Evolutionary conservation across 306 rosid species (phyloP).

Genomic region (Acacia confusa): DNA sequence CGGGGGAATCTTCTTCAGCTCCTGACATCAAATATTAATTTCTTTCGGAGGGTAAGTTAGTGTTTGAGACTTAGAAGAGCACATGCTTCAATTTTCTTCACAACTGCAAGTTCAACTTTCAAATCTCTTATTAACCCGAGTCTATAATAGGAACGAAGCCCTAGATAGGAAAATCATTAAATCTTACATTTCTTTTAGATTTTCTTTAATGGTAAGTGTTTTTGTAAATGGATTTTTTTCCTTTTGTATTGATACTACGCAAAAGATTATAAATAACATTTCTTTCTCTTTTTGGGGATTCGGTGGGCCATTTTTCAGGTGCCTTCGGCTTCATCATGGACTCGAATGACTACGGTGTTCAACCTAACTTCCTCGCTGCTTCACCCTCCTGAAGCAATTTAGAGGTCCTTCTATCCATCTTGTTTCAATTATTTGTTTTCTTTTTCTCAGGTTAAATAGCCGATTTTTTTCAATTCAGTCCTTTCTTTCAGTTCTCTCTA

Average conservation of each 20-base stretch:
- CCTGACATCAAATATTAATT: not conserved
- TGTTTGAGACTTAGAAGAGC: not conserved
- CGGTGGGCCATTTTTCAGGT: constrained; percentile 27
- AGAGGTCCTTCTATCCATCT: constrained; percentile 38
- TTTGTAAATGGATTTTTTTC: constrained; percentile 28
- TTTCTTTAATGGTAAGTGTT: constrained; percentile 5
- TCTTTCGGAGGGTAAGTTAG: not conserved
- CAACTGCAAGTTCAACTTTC: not conserved
- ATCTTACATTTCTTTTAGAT: not conserved
- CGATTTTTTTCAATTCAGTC: not conserved
- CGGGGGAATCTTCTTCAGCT: not conserved
- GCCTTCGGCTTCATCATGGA: constrained; percentile 21
- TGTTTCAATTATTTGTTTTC: constrained; percentile 11
- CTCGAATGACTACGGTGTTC: constrained; percentile 27
- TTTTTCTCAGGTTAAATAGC: not conserved
- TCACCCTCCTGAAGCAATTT: constrained; percentile 32
- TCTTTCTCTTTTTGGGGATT: constrained; percentile 3
- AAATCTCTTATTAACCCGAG: not conserved
- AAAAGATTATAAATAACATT: not conserved
- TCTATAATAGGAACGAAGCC: constrained; percentile 22
- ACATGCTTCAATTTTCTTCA: not conserved
- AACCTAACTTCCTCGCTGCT: constrained; percentile 14
- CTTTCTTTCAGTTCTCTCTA: not conserved
- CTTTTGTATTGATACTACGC: constrained; percentile 11
- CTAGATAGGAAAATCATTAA: not conserved